Evolutionary conservation across 2,329 filamentous ascomycete species (phyloP), one percentile per base, ranked within the genome.

Genomic region (Tolypocladium album): DNA sequence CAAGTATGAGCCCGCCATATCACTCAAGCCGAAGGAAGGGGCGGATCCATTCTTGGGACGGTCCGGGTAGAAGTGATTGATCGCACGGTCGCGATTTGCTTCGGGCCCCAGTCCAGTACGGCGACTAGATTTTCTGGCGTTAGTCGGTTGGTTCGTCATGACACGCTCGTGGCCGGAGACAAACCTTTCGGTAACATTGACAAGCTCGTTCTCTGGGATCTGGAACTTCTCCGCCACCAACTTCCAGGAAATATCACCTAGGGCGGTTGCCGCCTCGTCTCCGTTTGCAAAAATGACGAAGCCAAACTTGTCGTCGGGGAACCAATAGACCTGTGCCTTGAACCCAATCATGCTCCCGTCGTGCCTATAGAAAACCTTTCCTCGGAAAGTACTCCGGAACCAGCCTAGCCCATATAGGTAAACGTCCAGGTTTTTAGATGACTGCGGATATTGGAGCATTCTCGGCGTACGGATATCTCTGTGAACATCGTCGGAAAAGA

Each of bases 211-310:
- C 0, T 58, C 38, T 1, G 67, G 61, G 15, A 72, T 62, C 0
- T 59, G 59, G 11, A 74, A 58, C 56, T 65, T 68, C 4, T 75
- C 72, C 9, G 71, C 67, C 1, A 75, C 61, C 8, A 75, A 60
- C 11, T 64, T 65, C 53, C 68, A 69, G 5, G 67, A 62, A 9
- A 74, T 36, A 0, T 68, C 55, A 0, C 69, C 63, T 2, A 63
- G 60, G 1, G 61, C 71, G 3, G 62, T 78, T 3, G 74, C 75
- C 3, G 72, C 74, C 6, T 66, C 15, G 11, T 71, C 74, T 27
- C 76, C 79, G 59, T 83, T 84, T 7, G 61, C 65, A 62, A 75
- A 70, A 0, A 67, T 65, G 2, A 72, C 68, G 11, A 75, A 63
- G 0, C 70, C 73, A 50, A 70, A 69, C 17, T 70, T 64, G n/a